phyloP scores from a whole-genome alignment of 2,329 filamentous ascomycete genomes.

The Curvularia spicifera region DNA sequence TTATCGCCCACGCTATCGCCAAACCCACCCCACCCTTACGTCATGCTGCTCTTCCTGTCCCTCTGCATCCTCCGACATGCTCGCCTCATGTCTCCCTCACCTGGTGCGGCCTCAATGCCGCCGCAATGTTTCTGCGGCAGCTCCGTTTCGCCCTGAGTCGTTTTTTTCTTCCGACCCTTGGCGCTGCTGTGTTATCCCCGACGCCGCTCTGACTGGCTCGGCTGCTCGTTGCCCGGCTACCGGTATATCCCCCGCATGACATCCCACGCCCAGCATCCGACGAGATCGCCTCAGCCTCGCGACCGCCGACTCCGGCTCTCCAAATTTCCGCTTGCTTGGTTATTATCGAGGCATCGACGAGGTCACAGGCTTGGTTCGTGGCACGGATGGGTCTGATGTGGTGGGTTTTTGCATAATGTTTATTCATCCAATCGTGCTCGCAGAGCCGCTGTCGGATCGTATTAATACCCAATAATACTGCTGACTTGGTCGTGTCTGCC shows the following conservation, averaged over 20 bases:
- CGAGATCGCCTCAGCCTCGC: background rate
- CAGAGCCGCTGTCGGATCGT: conserved; percentile 1
- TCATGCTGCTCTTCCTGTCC: conserved; percentile 4
- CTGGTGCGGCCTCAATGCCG: background rate
- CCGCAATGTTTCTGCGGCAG: background rate
- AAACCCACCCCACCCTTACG: conserved; percentile 12
- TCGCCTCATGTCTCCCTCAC: background rate
- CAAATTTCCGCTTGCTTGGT: conserved; percentile 2
- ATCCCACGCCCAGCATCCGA: background rate
- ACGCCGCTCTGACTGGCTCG: conserved; percentile 28
- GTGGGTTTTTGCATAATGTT: background rate
- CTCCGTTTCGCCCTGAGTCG: background rate
- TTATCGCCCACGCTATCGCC: conserved; percentile 3
- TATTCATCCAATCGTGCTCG: conserved; percentile 1
- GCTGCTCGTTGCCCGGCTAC: conserved; percentile 6
- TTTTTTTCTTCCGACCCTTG: conserved; percentile 18
- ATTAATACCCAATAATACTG: conserved; percentile 16
- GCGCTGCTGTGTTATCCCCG: conserved; percentile 6
- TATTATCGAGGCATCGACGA: background rate
- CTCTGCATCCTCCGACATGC: background rate
- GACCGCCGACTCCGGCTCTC: conserved; percentile 13
- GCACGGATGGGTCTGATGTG: background rate
- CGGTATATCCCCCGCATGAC: conserved; percentile 5
- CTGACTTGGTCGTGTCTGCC: background rate
- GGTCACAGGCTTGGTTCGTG: background rate